Evolutionary conservation across 1,284 basidiomycete species (phyloP).

Genomic region (Pisolithus thermaeus): DNA sequence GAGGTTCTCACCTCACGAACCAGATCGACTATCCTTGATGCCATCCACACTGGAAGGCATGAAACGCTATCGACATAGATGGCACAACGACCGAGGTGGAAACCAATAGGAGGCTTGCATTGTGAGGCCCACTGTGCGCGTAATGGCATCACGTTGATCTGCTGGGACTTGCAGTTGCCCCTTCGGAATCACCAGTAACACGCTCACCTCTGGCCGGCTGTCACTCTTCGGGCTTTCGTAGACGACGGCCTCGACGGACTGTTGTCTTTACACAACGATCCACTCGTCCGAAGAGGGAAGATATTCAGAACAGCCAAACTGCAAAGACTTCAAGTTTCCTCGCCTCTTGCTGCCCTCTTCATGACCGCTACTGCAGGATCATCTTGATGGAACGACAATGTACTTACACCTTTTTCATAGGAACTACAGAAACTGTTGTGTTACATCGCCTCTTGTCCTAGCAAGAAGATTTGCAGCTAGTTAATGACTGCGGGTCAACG

Average conservation of each 20-base stretch:
- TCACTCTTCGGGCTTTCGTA: slow-evolving; percentile 4
- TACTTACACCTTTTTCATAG: slow-evolving; percentile 6
- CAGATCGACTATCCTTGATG: slow-evolving; percentile 63
- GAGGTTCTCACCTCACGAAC: slow-evolving; percentile 71
- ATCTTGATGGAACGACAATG: too few species aligned
- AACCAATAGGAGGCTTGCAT: slow-evolving; percentile 62
- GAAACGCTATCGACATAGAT: not conserved
- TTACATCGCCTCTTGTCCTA: slow-evolving; percentile 83
- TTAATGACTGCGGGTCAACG: slow-evolving; percentile 90
- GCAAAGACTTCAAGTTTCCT: too few species aligned
- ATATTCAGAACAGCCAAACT: slow-evolving; percentile 5
- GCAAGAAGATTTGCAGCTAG: slow-evolving; percentile 87
- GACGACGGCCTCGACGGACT: slow-evolving; percentile 3
- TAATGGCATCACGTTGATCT: slow-evolving; percentile 68
- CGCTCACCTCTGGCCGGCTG: slow-evolving; percentile 12
- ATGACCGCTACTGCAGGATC: too few species aligned
- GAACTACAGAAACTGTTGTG: slow-evolving; percentile 84
- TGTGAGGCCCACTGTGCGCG: slow-evolving; percentile 86
- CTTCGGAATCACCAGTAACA: not conserved
- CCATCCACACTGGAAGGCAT: slow-evolving; percentile 30
- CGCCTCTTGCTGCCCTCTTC: too few species aligned
- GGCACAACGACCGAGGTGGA: not conserved
- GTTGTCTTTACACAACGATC: slow-evolving; percentile 7
- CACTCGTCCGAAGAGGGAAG: slow-evolving; percentile 6
- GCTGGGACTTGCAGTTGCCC: slow-evolving; percentile 58